Conservation (phyloP, 768 basidiomycete species). For the Tricholomella constricta region DNA sequence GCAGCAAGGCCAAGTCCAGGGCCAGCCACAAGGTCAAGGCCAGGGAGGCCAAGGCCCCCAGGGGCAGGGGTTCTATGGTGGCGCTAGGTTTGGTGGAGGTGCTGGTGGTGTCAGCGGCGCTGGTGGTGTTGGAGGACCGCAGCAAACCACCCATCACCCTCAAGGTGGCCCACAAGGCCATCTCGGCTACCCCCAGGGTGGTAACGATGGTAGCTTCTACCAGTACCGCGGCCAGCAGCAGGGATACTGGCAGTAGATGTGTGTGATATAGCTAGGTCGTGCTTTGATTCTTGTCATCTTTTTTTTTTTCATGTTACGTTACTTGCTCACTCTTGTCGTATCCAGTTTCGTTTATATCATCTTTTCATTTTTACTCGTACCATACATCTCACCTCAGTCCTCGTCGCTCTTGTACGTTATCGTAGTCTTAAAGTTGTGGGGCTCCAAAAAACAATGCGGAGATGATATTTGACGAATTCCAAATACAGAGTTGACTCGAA, state of each 20-base stretch:
- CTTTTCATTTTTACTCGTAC: constrained; percentile 19
- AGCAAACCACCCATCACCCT: constrained; percentile 44
- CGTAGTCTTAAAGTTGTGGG: constrained; percentile 12
- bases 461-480: constrained; percentile 7
- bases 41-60: constrained; percentile 53
- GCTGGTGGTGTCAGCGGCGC: constrained; percentile 37
- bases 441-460: constrained; percentile 15
- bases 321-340: constrained; percentile 13
- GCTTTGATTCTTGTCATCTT: constrained; percentile 11
- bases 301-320: constrained; percentile 10
- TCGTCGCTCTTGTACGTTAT: constrained; percentile 23
- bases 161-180: constrained; percentile 55
- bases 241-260: constrained; percentile 58
- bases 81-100: constrained; percentile 45
- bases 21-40: constrained; percentile 53
- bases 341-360: constrained; percentile 14
- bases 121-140: constrained; percentile 42
- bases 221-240: constrained; percentile 71
- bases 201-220: constrained; percentile 69
- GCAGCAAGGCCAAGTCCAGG: constrained; percentile 47
- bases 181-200: constrained; percentile 65
- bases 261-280: constrained; percentile 12
- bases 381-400: constrained; percentile 24
- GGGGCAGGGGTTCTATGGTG: constrained; percentile 51
- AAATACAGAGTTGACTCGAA: no score